These are phyloP conservation scores for Kazachstania martiniae DNA, from an alignment of 805 yeast species.

Conservation along the genomic window DNA sequence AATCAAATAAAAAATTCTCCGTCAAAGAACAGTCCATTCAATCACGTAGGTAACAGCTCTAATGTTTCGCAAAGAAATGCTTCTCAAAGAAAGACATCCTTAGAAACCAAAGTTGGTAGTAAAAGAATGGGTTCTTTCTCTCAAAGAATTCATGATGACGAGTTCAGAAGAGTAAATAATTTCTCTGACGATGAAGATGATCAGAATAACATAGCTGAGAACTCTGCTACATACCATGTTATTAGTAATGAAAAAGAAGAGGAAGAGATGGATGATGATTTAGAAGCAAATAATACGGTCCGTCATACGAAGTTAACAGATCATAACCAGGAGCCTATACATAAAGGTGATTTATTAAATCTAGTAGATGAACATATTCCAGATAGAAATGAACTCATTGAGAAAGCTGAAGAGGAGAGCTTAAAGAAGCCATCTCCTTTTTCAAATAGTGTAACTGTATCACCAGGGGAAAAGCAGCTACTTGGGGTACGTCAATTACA, in stretches of 20 bases:
- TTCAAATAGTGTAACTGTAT: no score
- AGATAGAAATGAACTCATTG: no score
- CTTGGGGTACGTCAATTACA: no score
- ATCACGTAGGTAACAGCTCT: neutral
- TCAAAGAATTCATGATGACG: constrained; percentile 10
- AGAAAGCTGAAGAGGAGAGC: no score
- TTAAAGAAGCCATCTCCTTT: no score
- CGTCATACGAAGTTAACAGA: constrained; percentile 2
- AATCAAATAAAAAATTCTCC: neutral
- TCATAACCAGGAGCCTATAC: constrained; percentile 2
- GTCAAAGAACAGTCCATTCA: constrained; percentile 1
- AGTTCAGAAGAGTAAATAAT: constrained; percentile 6
- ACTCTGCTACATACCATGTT: neutral
- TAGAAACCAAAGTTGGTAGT: constrained; percentile 15
- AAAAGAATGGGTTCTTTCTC: constrained; percentile 10
- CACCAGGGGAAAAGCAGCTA: no score
- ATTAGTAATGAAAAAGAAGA: neutral
- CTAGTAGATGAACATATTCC: no score
- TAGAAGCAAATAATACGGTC: constrained; percentile 4
- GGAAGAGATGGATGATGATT: neutral
- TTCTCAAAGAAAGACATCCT: constrained; percentile 17
- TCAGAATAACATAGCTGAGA: neutral
- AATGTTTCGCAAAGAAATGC: neutral
- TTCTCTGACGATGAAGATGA: constrained; percentile 7
- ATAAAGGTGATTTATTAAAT: constrained; percentile 5